A percentile compares a stretch with the other conserved stretches of the same genome.
These are phyloP conservation scores for Dictyostelium capitatum DNA, from an alignment of 78 protist genomes.

Conservation along the genomic window DNA sequence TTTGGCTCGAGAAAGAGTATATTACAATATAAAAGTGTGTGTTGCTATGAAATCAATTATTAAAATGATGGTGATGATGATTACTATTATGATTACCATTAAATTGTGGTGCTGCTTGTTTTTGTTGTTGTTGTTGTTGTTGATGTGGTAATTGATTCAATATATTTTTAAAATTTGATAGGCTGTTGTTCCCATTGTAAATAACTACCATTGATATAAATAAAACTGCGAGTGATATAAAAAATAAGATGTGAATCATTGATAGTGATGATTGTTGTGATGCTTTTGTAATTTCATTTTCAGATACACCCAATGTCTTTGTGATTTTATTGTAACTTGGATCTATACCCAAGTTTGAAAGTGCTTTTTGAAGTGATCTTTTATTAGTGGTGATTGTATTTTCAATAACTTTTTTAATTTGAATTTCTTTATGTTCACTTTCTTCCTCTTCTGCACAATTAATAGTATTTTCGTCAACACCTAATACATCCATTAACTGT, in stretches of 20 bases:
- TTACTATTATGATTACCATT: not conserved
- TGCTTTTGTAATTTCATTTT: not conserved
- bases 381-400: constrained; percentile 40
- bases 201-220: not conserved
- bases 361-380: constrained; percentile 69
- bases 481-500: constrained; percentile 78
- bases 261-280: not conserved
- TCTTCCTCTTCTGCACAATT: constrained; percentile 66
- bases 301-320: constrained; percentile 51
- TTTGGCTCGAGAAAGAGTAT: not conserved
- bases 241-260: not conserved
- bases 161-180: not conserved
- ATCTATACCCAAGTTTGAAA: constrained; percentile 56
- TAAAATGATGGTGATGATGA: constrained; percentile 2
- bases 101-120: not conserved
- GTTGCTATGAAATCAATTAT: not conserved
- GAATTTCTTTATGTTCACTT: constrained; percentile 32
- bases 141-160: not conserved
- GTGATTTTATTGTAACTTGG: constrained; percentile 44
- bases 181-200: not conserved
- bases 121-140: not conserved
- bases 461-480: constrained; percentile 72
- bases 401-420: constrained; percentile 48
- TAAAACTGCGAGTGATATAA: not conserved
- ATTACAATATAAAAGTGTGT: not conserved